phyloP scores from a whole-genome alignment of 164 flowering plant species.

The Santalum album region DNA sequence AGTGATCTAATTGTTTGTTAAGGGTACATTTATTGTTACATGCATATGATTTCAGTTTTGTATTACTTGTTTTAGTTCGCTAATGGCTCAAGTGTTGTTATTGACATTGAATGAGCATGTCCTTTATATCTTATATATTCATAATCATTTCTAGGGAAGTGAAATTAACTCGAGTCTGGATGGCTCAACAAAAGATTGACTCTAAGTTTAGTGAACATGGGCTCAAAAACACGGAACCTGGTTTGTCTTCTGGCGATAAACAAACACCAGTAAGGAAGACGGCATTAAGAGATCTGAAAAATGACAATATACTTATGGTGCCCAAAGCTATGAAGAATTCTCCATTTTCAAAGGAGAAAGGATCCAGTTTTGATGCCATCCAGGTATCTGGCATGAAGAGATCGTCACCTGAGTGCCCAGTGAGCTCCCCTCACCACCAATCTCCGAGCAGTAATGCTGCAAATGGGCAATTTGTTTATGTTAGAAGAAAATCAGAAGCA shows the following conservation, averaged over 20 bases:
- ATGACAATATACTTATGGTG: conserved; percentile 26
- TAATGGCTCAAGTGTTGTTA: no score
- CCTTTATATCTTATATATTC: not conserved
- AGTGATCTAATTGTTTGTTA: no score
- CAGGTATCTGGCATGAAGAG: conserved; percentile 52
- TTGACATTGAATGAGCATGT: not conserved
- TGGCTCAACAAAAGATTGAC: conserved; percentile 38
- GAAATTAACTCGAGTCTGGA: conserved; percentile 16
- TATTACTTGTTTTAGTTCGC: no score
- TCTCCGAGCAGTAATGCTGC: conserved; percentile 25
- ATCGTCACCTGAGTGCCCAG: conserved; percentile 24
- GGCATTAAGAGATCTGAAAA: conserved; percentile 49
- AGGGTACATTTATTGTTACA: no score
- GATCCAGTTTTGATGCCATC: conserved; percentile 10
- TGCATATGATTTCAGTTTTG: no score
- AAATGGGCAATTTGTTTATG: conserved; percentile 66
- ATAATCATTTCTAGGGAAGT: not conserved
- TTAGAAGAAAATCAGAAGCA: conserved; percentile 58
- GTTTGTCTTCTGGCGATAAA: conserved; percentile 26
- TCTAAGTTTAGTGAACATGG: conserved; percentile 33
- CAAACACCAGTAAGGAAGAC: conserved; percentile 39
- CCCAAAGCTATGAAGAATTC: conserved; percentile 25
- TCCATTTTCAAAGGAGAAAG: conserved; percentile 28
- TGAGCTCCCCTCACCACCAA: conserved; percentile 21
- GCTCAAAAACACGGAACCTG: conserved; percentile 24